phyloP scores from a whole-genome alignment of 1,284 basidiomycete species.

The Puccinia novopanici region DNA sequence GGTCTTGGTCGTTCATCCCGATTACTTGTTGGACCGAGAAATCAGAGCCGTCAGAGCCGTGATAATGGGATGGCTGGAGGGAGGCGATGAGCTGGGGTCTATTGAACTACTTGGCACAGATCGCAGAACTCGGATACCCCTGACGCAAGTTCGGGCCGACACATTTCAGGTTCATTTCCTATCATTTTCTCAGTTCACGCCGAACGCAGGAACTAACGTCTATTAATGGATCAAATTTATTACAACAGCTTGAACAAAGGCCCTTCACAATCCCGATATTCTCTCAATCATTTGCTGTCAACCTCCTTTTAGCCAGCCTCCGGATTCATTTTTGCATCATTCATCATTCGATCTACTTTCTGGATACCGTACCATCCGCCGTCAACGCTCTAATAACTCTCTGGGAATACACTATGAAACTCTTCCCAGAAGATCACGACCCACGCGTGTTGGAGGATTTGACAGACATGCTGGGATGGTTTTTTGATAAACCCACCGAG shows the following conservation, averaged over 20 bases:
- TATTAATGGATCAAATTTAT: not conserved
- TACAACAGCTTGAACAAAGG: conserved; percentile 39
- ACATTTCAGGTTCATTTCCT: conserved; percentile 15
- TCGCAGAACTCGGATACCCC: conserved; percentile 46
- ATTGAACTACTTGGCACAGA: conserved; percentile 41
- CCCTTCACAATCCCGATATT: conserved; percentile 47
- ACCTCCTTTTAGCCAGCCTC: conserved; percentile 37
- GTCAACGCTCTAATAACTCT: conserved; percentile 38
- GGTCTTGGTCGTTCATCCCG: too few species aligned
- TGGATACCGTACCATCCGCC: conserved; percentile 42
- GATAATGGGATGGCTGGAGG: conserved; percentile 24
- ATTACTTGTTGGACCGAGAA: conserved; percentile 42
- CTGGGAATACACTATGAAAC: conserved; percentile 42
- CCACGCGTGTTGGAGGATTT: conserved; percentile 28
- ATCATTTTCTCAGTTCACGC: not conserved
- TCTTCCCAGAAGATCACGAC: conserved; percentile 33
- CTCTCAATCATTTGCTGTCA: conserved; percentile 33
- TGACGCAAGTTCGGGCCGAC: conserved; percentile 10
- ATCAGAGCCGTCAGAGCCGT: conserved; percentile 23
- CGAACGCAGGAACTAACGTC: conserved; percentile 2
- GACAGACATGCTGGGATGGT: conserved; percentile 32
- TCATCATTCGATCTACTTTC: conserved; percentile 41
- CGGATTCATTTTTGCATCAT: conserved; percentile 36
- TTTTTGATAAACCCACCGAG: conserved; percentile 19
- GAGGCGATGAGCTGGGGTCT: not conserved